Percentiles rank a stretch among this genome's conserved stretches.
phyloP scores from a whole-genome alignment of 2,329 filamentous ascomycete genomes.

The Fusarium dimerum region DNA sequence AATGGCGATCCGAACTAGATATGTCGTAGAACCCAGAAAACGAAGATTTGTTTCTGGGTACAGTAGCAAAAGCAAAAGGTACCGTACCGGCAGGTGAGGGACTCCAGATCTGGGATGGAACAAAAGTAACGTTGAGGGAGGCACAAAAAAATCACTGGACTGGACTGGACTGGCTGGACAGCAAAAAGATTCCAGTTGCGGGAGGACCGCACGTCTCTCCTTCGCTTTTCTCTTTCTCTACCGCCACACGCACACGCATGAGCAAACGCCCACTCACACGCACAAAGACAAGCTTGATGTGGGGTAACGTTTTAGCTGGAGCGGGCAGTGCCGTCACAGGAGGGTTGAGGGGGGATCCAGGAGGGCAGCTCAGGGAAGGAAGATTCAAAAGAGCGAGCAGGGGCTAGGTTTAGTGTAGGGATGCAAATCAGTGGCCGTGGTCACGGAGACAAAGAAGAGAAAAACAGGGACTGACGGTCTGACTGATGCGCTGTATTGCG shows the following conservation, averaged over 20 bases:
- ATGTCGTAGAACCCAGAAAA: slow-evolving; percentile 12
- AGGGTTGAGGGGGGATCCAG: slow-evolving; percentile 11
- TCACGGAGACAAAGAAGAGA: too few relatives aligned
- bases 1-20: slow-evolving; percentile 11
- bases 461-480: too few relatives aligned
- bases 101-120: background rate
- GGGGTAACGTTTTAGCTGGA: slow-evolving; percentile 29
- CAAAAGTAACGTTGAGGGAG: slow-evolving; percentile 13
- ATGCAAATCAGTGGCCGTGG: too few relatives aligned
- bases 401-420: background rate
- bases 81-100: slow-evolving; percentile 11
- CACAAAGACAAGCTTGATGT: slow-evolving; percentile 28
- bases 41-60: slow-evolving; percentile 14
- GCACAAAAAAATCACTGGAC: slow-evolving; percentile 12
- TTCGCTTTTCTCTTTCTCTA: slow-evolving; percentile 5
- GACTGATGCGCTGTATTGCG: too few relatives aligned
- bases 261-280: slow-evolving; percentile 28
- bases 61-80: slow-evolving; percentile 6
- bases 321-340: slow-evolving; percentile 33
- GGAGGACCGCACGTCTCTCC: slow-evolving; percentile 13
- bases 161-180: slow-evolving; percentile 7
- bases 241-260: slow-evolving; percentile 27
- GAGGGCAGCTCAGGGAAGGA: slow-evolving; percentile 11
- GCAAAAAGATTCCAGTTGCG: slow-evolving; percentile 32
- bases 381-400: background rate